Evolutionary conservation across 495 filamentous ascomycete species (phyloP).

Genomic region (Pseudevernia furfuracea): DNA sequence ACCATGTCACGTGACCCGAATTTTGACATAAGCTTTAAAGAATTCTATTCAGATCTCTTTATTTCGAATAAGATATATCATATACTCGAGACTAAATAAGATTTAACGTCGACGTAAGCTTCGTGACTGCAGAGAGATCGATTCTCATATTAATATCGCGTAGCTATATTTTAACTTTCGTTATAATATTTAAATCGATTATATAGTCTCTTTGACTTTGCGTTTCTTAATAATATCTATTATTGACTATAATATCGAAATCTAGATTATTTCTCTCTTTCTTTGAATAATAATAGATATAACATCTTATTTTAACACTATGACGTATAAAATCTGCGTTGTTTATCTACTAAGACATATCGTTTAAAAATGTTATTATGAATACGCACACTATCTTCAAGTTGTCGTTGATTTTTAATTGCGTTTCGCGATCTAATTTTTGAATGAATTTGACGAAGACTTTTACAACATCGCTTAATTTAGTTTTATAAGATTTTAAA

Average conservation of each 20-base stretch:
- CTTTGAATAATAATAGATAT: background rate
- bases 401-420: background rate
- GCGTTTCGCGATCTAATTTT: background rate
- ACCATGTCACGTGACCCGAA: too few relatives aligned
- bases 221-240: background rate
- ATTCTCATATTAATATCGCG: too few relatives aligned
- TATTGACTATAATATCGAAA: background rate
- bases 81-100: too few relatives aligned
- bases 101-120: too few relatives aligned
- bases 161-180: too few relatives aligned
- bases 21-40: too few relatives aligned
- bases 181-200: too few relatives aligned
- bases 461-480: background rate
- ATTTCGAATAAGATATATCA: too few relatives aligned
- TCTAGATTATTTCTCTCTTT: background rate
- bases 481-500: background rate
- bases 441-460: background rate
- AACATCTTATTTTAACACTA: background rate
- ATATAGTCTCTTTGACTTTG: too few relatives aligned
- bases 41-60: too few relatives aligned
- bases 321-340: background rate
- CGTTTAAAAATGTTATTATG: background rate
- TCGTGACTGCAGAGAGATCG: too few relatives aligned
- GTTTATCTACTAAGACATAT: background rate
- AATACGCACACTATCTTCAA: background rate